Percentiles rank a stretch among this genome's conserved stretches.
These are phyloP conservation scores for Aristolochia fimbriata DNA, from an alignment of 164 flowering plant genomes.

Conservation along the genomic window DNA sequence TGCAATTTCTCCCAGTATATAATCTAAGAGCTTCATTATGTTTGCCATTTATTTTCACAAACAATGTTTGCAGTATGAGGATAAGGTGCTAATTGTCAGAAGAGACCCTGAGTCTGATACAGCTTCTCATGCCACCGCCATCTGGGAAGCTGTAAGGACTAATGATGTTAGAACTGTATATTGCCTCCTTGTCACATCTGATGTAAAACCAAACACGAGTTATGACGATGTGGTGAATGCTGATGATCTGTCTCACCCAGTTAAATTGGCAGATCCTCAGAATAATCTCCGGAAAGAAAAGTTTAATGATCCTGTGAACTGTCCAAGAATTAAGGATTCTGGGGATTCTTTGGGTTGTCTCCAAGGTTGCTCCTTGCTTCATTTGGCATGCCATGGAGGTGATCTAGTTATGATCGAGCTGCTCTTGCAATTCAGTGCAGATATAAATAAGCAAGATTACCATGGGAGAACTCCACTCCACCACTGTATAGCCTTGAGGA, in stretches of 20 bases:
- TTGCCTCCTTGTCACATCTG: conserved; percentile 51
- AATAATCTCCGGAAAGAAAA: conserved; percentile 11
- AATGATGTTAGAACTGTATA: conserved; percentile 55
- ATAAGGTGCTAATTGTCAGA: conserved; percentile 44
- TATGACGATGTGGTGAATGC: conserved; percentile 44
- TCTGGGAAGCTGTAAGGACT: conserved; percentile 78
- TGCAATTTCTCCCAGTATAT: background rate
- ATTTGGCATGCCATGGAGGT: conserved; percentile 64
- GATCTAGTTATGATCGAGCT: conserved; percentile 66
- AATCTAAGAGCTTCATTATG: too few relatives aligned
- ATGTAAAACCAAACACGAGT: conserved; percentile 37
- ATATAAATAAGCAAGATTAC: conserved; percentile 61
- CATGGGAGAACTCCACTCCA: conserved; percentile 92
- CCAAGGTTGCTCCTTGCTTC: conserved; percentile 79
- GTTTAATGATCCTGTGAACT: conserved; percentile 33
- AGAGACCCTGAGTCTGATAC: conserved; percentile 17
- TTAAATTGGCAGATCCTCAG: conserved; percentile 18
- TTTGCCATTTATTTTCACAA: conserved; percentile 3
- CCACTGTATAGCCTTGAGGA: conserved; percentile 60
- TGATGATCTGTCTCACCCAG: conserved; percentile 22
- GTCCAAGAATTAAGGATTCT: conserved; percentile 36
- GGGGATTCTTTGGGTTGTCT: conserved; percentile 39
- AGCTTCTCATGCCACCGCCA: conserved; percentile 20
- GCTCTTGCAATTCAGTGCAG: conserved; percentile 77
- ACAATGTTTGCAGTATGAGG: conserved; percentile 50